Evolutionary conservation across 2,329 filamentous ascomycete genomes (phyloP).

Genomic region (Diaporthe ilicicola): DNA sequence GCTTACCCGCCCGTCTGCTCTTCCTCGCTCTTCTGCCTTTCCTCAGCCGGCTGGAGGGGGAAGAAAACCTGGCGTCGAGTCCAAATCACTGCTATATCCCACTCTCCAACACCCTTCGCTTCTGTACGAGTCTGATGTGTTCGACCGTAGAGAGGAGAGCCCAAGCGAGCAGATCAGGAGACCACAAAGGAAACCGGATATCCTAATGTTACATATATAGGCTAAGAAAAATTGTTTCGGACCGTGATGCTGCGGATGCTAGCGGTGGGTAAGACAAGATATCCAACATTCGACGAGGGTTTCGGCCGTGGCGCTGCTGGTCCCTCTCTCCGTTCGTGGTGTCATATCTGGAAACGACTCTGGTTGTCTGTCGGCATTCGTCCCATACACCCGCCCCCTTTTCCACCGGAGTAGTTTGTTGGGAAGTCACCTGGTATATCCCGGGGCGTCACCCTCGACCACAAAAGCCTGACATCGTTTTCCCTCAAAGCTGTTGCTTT

Average conservation of each 20-base stretch:
- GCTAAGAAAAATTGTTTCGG: slow-evolving; percentile 28
- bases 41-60: background rate
- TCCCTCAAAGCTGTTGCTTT: slow-evolving; percentile 32
- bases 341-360: background rate
- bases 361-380: background rate
- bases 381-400: background rate
- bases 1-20: background rate
- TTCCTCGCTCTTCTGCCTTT: background rate
- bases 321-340: background rate
- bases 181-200: slow-evolving; percentile 45
- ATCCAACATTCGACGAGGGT: background rate
- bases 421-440: background rate
- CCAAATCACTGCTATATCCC: background rate
- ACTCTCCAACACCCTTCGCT: background rate
- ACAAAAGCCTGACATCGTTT: background rate
- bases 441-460: background rate
- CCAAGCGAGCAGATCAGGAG: slow-evolving; percentile 23
- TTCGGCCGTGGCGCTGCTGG: background rate
- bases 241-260: background rate
- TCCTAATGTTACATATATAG: slow-evolving; percentile 48
- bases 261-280: background rate
- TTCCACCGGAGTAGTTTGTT: background rate
- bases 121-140: background rate
- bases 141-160: background rate
- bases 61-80: background rate